Base-by-base conservation (phyloP, 208 protist genomes). In the Acanthamoeba rhysodes region DNA sequence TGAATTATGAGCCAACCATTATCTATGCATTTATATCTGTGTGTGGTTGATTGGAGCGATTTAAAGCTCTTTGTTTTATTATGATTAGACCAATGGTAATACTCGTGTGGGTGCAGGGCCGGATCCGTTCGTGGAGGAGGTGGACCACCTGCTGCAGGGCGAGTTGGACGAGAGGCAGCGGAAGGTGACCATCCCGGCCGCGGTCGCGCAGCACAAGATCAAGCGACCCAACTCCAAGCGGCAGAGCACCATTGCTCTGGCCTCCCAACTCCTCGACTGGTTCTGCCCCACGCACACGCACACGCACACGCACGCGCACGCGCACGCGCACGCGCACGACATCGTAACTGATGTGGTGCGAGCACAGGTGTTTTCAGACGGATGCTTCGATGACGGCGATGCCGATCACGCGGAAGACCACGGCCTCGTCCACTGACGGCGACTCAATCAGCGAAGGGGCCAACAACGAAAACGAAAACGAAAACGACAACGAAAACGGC, bases 201-300 rank as follows among this genome's bases (percentile, higher is more conserved):
- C 14, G 57, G 57, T 27, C 0, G 57, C 57, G 22, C 22, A 84
- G 18, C 48, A 22, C 74, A 50, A 84, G 45, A 32, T 22, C 16
- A 84, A 53, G 32, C 29, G 74, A 7, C 74, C 45, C 16, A 34
- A 18, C 7, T 20, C 32, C 20, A 41, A 50, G 34, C 32, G 74
- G 4, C 32, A 84, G 37, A 84, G 74, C 74, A 84, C 74, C 12
- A 84, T 84, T 20, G n/a, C 74, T 4, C 34, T 84, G 32, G 74
- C 74, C 37, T 84, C 74, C 1, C 74, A 84, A n/a, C 74, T 84
- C 10, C 74, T 84, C 45, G 74, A 84, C 37, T 84, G 74, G 74
- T 84, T 22, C 12, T 18, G n/a, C n/a, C n/a, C 34, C 20, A 0
- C 32, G 20, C 70, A 80, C 27, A 2, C 34, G 29, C 22, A n/a